A percentile compares a stretch with the other conserved stretches of the same genome.
These are phyloP conservation scores for Sambucus nigra DNA, from an alignment of 129 eudicot genomes.

Conservation along the genomic window DNA sequence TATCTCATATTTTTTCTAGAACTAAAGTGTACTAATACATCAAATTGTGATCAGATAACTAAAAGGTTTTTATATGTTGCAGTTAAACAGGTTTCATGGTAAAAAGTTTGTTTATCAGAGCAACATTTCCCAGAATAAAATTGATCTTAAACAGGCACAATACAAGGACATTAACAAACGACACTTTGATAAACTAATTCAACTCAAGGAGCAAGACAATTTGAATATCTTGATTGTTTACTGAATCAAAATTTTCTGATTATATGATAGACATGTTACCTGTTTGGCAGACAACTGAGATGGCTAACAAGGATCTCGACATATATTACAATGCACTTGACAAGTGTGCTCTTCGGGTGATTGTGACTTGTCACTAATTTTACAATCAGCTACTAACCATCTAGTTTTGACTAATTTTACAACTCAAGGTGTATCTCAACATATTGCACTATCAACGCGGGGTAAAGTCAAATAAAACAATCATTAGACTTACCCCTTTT, in stretches of 20 bases:
- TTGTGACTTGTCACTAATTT: not conserved
- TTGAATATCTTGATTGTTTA: not conserved
- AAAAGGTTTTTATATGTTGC: constrained; percentile 22
- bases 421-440: not conserved
- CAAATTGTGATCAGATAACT: too few species aligned
- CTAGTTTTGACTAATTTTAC: too few species aligned
- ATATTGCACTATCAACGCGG: too few species aligned
- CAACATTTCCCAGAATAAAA: constrained; percentile 64
- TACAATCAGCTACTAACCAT: too few species aligned
- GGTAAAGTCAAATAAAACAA: too few species aligned
- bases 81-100: constrained; percentile 65
- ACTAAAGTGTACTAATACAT: too few species aligned
- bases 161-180: constrained; percentile 89
- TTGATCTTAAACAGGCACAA: constrained; percentile 77
- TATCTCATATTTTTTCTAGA: too few species aligned
- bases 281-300: constrained; percentile 77
- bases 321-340: constrained; percentile 89
- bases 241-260: not conserved
- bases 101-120: constrained; percentile 68
- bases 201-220: constrained; percentile 60
- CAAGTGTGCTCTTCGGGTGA: constrained; percentile 55
- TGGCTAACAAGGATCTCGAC: constrained; percentile 98
- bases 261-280: not conserved
- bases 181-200: constrained; percentile 80
- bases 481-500: too few species aligned